Percentiles rank a stretch among this genome's conserved stretches.
Evolutionary conservation across 129 eudicot genomes (phyloP).

Genomic region (Flaveria linearis): DNA sequence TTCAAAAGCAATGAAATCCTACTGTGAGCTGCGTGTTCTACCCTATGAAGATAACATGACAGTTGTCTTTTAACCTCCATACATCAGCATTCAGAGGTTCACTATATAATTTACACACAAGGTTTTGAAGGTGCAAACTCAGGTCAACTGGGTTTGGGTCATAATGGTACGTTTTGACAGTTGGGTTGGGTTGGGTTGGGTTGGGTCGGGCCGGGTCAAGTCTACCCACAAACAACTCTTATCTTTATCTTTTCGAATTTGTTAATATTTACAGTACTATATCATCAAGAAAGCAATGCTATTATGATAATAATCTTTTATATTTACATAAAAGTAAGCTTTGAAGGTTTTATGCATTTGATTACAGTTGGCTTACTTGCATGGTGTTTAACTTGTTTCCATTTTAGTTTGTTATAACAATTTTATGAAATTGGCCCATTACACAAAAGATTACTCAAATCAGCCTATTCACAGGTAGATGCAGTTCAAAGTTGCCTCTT

Average conservation of each 20-base stretch:
- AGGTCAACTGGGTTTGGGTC: background rate
- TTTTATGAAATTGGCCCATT: background rate
- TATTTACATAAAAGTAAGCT: background rate
- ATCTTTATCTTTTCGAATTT: background rate
- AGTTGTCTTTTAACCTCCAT: too few species aligned
- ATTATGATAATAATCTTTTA: background rate
- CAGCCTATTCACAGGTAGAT: background rate
- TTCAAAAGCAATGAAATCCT: too few species aligned
- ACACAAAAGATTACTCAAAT: background rate
- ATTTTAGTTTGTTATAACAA: background rate
- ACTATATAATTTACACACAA: background rate
- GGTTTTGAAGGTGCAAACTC: background rate
- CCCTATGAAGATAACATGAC: too few species aligned
- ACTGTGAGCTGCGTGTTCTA: too few species aligned
- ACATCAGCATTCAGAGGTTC: too few species aligned
- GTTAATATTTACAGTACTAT: background rate
- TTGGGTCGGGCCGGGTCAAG: background rate
- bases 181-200: background rate
- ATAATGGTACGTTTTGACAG: background rate
- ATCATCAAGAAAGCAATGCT: background rate
- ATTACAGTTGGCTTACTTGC: background rate
- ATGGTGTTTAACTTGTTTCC: background rate
- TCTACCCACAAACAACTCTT: background rate
- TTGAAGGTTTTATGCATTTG: background rate
- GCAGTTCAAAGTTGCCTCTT: too few species aligned